Base-by-base conservation (phyloP, 2,329 filamentous ascomycete species). In the Onygenales sp. region DNA sequence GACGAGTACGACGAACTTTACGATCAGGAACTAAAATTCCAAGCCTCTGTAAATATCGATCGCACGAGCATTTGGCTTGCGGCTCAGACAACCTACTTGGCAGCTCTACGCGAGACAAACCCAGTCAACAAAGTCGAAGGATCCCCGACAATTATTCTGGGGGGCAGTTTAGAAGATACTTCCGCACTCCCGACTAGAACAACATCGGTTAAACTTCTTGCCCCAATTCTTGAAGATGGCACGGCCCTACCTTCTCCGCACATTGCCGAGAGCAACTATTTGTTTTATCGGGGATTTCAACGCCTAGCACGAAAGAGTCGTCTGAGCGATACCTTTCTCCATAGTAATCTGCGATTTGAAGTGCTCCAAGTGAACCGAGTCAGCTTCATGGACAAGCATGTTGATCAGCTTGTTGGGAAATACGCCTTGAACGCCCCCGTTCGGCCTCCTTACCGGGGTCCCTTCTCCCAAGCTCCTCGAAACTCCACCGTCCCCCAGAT, bases 201-300 rank as follows among this genome's bases (percentile, higher is more conserved):
- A 46, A 68, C 63, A 48, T 63, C 63, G 9, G 64, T 67, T 17
- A 63, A 63, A 9, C 66, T 69, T 46, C 60, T 61, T 2, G 66
- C 71, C 36, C 59, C 60, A 5, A 57, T 70, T 14, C 63, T 69
- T 2, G 63, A 70, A 73, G 52, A 70, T 75, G 57, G 71, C 70
- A 42, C 69, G 68, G 60, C 72, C 66, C 55, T 66, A 43, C 53
- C 54, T 13, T 71, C 75, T 39, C 63, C 64, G 35, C 54, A 57
- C 35, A 58, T 62, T 72, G 78, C 53, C 73, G 78, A 70, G 69
- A 84, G 80, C 64, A 87, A 93, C 63, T 85, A 86, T 3, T 87
- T 91, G 5, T 96, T 95, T 70, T 92, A 90, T 72, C 85, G 87
- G 57, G 89, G 89, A 8, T 96, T 95, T 68, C 84, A 89, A 60